Base-by-base conservation (phyloP, 2,329 filamentous ascomycete species). In the Colletotrichum truncatum region DNA sequence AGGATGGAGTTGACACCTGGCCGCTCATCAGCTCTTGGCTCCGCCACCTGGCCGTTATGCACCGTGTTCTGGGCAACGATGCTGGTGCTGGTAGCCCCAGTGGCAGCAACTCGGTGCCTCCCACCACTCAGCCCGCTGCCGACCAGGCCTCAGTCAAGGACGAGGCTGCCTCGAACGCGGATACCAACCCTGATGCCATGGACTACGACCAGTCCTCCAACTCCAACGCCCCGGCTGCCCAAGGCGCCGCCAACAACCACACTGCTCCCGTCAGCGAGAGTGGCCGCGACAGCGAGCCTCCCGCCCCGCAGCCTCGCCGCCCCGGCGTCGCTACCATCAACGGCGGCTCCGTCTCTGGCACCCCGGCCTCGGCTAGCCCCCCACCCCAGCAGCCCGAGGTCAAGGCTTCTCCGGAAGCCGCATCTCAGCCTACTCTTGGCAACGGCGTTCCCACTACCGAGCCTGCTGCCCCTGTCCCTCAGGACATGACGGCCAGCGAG, bases 21-120 rank as follows among this genome's bases (percentile, higher is more conserved):
- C 84, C 85, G 2, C 77, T 89, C 11, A 86, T 88, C 68, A 77
- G 82, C 11, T 87, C 86, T 25, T 89, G 87, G 87, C 82, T 85
- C 58, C 82, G 87, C 34, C 87, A 89, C 69, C 76, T 89, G 14
- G 82, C 83, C 3, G 87, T 89, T 46, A 89, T 89, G 87, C 84
- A 86, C 66, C 85, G 87, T 65, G 87, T 89, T 3, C 75, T 89
- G 21, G 82, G 83, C 68, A 87, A 87, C 43, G 81, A 86, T 23
- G 85, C 84, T 9, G 74, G 75, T 5, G 72, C 77, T 3, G 68
- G 73, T 1, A 75, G 76, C 9, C 73, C 74, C 39, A 70, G 61
- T 38, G 76, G 57, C 30, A 74, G 65, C 68, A 78, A 72, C 6
- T n/a, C 54, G 74, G 71, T 58, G 74, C 74, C 67, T 69, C 71